Evolutionary conservation across 176 grass and related monocot genomes (phyloP).

Genomic region (Typha latifolia): DNA sequence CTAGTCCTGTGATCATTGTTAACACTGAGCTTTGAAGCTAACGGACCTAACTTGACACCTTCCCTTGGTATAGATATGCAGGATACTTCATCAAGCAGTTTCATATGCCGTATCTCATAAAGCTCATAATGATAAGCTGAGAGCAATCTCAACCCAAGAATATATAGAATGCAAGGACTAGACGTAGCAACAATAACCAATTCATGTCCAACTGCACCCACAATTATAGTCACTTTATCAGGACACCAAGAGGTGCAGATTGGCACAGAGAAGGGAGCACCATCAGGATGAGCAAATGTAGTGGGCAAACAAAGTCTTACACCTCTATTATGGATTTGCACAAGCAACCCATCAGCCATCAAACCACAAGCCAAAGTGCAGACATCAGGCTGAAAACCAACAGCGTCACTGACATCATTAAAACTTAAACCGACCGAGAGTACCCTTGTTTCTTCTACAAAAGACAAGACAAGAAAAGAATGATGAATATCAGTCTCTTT

Average conservation of each 20-base stretch:
- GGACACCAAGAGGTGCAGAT: slow-evolving; percentile 66
- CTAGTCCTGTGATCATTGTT: slow-evolving; percentile 20
- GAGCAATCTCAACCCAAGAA: slow-evolving; percentile 57
- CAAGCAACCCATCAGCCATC: slow-evolving; percentile 66
- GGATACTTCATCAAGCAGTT: slow-evolving; percentile 71
- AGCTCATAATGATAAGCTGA: slow-evolving; percentile 64
- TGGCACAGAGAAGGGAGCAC: slow-evolving; percentile 48
- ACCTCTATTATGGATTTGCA: slow-evolving; percentile 87
- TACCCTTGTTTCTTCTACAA: slow-evolving; percentile 97
- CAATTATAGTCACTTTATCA: slow-evolving; percentile 59
- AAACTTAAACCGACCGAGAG: slow-evolving; percentile 95
- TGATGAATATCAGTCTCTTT: slow-evolving; percentile 75
- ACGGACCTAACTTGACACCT: slow-evolving; percentile 18
- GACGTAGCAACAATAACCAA: slow-evolving; percentile 81
- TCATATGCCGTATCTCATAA: slow-evolving; percentile 56
- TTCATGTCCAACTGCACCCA: slow-evolving; percentile 81
- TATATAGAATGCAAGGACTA: slow-evolving; percentile 74
- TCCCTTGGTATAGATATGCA: slow-evolving; percentile 74
- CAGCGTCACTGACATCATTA: slow-evolving; percentile 82
- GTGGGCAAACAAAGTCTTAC: slow-evolving; percentile 92
- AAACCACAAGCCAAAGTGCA: slow-evolving; percentile 97
- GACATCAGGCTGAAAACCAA: slow-evolving; percentile 80
- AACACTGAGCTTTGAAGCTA: slow-evolving; percentile 22
- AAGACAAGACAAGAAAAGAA: slow-evolving; percentile 94
- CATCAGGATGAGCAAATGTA: slow-evolving; percentile 61